These are phyloP conservation scores for Blastobotrys niveus DNA, from an alignment of 1,139 yeast genomes.

Conservation along the genomic window DNA sequence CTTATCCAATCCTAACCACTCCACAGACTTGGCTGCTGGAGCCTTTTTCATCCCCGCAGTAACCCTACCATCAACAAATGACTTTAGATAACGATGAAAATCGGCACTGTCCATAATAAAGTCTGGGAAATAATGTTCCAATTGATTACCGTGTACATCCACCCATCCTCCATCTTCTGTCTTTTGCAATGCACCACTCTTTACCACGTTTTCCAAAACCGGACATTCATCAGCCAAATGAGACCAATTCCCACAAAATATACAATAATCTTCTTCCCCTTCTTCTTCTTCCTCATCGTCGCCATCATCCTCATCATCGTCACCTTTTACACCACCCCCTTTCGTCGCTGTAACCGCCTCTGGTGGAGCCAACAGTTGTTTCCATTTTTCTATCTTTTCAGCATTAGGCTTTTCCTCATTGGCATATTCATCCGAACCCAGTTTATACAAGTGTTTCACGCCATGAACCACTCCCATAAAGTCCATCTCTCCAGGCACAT, in stretches of 20 bases:
- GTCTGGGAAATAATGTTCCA: conserved; percentile 11
- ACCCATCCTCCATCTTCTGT: conserved; percentile 6
- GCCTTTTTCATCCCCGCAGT: conserved; percentile 1
- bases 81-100: conserved; percentile 7
- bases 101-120: conserved; percentile 11
- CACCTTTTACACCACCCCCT: not conserved
- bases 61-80: conserved; percentile 6
- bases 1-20: conserved; percentile 5
- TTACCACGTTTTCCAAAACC: conserved; percentile 8
- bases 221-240: conserved; percentile 10
- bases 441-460: no score
- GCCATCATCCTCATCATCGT: conserved; percentile 2
- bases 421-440: no score
- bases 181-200: conserved; percentile 7
- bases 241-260: conserved; percentile 9
- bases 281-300: not conserved
- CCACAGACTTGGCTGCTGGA: not conserved
- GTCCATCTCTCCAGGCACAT: no score
- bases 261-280: conserved; percentile 11
- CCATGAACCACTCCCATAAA: no score
- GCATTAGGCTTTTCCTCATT: not conserved
- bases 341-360: not conserved
- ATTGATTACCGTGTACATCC: conserved; percentile 5
- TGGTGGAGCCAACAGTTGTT: not conserved
- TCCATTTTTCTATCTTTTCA: not conserved